Percentiles rank a stretch among this genome's conserved stretches.
Conservation (phyloP, 306 rosid genomes). For the Ormosia emarginata region DNA sequence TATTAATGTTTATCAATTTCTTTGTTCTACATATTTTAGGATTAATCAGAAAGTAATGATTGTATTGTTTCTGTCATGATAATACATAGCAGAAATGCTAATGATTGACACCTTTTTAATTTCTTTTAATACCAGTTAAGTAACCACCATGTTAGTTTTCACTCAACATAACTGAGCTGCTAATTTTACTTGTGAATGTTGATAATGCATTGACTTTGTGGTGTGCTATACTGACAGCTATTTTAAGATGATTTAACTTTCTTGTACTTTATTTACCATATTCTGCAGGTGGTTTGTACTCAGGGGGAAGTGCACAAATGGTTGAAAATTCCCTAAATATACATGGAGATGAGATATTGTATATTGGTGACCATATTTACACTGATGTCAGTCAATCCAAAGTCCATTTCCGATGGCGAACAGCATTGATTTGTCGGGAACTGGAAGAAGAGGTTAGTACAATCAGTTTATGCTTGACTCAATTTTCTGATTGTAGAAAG, state of each 20-base stretch:
- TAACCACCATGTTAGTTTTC: background rate
- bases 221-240: background rate
- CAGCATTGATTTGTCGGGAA: conserved; percentile 90
- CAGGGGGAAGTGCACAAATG: conserved; percentile 98
- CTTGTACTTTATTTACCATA: background rate
- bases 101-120: background rate
- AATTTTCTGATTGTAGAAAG: background rate
- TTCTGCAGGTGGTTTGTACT: conserved; percentile 86
- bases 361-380: conserved; percentile 97
- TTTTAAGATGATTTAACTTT: background rate
- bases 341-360: conserved; percentile 95
- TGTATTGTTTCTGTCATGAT: background rate
- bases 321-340: conserved; percentile 76
- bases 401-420: conserved; percentile 95
- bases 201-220: background rate
- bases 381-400: conserved; percentile 97
- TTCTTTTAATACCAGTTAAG: background rate
- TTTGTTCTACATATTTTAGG: background rate
- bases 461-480: background rate
- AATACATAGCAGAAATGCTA: background rate
- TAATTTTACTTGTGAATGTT: background rate
- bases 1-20: background rate
- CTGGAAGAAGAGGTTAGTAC: conserved; percentile 89
- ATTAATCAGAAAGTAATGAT: background rate
- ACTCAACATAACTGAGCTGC: background rate